Base-by-base conservation (phyloP, 805 yeast species). In the Suhomyces kilbournensis region DNA sequence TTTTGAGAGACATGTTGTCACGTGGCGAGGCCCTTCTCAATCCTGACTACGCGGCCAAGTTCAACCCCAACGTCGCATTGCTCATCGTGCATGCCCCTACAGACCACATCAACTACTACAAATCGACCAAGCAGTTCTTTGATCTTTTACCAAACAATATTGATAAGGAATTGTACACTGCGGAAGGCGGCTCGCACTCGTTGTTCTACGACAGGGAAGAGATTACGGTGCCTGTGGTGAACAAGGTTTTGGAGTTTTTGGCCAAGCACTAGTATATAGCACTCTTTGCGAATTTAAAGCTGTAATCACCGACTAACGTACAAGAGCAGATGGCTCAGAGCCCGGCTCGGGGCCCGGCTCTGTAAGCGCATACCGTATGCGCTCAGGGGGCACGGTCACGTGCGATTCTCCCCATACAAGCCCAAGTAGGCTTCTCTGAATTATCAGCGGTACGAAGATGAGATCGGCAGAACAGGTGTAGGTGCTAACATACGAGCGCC, bases 21-120 rank as follows among this genome's bases (percentile, higher is more conserved):
- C 74, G 92, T 50, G 94, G 94, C n/a, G 75, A 78, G 53, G 66
- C 63, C 17, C 70, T 88, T 45, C 63, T 76, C 35, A 63, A 72
- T 5, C 67, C 62, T 4, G 67, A 72, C 3, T 64, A 66, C 40
- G 76, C 72, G 49, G 57, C 71, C 2, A 66, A 71, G 44, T 67
- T 72, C 50, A 65, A 67, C 44, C 66, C 72, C 5, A 61, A 72
- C 7, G 71, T 77, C 9, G 82, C 88, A 0, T 60, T 86, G 3
- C 64, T 84, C 28, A 68, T 88, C 9, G 58, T 81, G 43, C 93
- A 87, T 63, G 91, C 93, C 28, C 70, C 73, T 7, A 69, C 66
- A n/a, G 96, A 88, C 64, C 67, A 75, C 35, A 77, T 88, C 58
- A 88, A 86, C 63, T 82, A 78, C 63, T 66, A 72, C 39, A 67